Evolutionary conservation across 2,329 filamentous ascomycete species (phyloP).

Genomic region (Claviceps pusilla): DNA sequence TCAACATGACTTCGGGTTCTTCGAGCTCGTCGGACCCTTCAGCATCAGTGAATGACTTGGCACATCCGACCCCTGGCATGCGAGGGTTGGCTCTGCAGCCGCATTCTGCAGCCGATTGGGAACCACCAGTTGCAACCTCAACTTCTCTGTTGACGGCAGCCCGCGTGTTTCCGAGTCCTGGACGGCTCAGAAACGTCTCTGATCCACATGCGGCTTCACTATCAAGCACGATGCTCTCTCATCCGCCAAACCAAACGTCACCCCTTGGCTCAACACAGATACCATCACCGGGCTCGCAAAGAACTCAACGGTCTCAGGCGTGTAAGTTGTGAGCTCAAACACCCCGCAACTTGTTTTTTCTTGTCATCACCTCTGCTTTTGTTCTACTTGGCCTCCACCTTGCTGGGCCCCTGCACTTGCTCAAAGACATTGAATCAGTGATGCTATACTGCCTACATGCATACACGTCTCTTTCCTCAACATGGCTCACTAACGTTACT

Average conservation of each 20-base stretch:
- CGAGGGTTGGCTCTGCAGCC: constrained; percentile 2
- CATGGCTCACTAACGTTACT: neutral
- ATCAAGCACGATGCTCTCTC: constrained; percentile 7
- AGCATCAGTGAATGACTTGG: neutral
- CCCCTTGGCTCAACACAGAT: constrained; percentile 3
- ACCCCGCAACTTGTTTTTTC: neutral
- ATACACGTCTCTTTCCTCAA: neutral
- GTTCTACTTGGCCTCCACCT: no score
- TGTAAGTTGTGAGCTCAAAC: constrained; percentile 1
- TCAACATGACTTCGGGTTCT: neutral
- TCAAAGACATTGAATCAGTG: no score
- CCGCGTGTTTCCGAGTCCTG: constrained; percentile 7
- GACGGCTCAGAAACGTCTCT: constrained; percentile 9
- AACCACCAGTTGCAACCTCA: constrained; percentile 8
- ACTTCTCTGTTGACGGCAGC: constrained; percentile 10
- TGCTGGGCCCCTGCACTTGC: no score
- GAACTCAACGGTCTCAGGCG: constrained; percentile 1
- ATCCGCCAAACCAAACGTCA: constrained; percentile 5
- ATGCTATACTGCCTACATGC: no score
- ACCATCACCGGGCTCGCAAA: neutral
- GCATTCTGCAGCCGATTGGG: constrained; percentile 1
- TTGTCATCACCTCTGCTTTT: no score
- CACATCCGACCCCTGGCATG: neutral
- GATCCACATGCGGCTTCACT: constrained; percentile 9
- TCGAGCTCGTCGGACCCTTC: neutral